These are phyloP conservation scores for Parmales sp. DNA, from an alignment of 108 stramenopile genomes.

Conservation along the genomic window DNA sequence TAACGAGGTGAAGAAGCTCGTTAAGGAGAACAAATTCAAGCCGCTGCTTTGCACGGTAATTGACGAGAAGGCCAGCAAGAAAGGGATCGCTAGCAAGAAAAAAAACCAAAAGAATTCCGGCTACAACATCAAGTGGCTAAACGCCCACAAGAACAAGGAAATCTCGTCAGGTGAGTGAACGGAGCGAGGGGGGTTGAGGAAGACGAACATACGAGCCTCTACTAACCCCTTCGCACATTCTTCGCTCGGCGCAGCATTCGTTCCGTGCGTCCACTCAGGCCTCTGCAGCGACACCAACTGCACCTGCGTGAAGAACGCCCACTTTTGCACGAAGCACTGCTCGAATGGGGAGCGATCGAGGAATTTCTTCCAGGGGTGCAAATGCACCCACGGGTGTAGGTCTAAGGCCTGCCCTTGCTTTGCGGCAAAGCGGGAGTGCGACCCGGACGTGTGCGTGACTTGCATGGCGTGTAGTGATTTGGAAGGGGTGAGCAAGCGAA, in stretches of 20 bases:
- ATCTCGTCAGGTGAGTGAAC: conserved; percentile 19
- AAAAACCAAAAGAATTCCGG: neutral
- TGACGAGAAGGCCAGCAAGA: too few relatives aligned
- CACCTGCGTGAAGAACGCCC: conserved; percentile 45
- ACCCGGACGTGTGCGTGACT: conserved; percentile 63
- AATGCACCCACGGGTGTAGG: conserved; percentile 42
- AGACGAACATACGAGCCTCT: conserved; percentile 38
- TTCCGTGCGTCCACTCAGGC: conserved; percentile 56
- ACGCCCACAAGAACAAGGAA: conserved; percentile 16
- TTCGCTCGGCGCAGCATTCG: conserved; percentile 37
- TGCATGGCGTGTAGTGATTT: conserved; percentile 55
- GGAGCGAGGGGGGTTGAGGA: conserved; percentile 23
- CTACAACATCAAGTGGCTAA: too few relatives aligned
- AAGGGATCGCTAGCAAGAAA: too few relatives aligned
- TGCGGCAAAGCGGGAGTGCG: conserved; percentile 65
- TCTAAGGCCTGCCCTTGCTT: conserved; percentile 57
- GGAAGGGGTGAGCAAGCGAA: neutral
- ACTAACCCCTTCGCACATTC: conserved; percentile 29
- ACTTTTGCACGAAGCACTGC: conserved; percentile 69
- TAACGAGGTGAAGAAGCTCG: too few relatives aligned
- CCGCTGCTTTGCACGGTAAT: too few relatives aligned
- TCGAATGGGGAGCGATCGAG: conserved; percentile 39
- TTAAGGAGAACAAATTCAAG: too few relatives aligned
- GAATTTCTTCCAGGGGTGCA: conserved; percentile 67
- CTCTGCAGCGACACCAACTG: conserved; percentile 55